Percentiles rank a stretch among this genome's conserved stretches.
phyloP scores from a whole-genome alignment of 2,329 filamentous ascomycete species.

The Scytalidium sp. region DNA sequence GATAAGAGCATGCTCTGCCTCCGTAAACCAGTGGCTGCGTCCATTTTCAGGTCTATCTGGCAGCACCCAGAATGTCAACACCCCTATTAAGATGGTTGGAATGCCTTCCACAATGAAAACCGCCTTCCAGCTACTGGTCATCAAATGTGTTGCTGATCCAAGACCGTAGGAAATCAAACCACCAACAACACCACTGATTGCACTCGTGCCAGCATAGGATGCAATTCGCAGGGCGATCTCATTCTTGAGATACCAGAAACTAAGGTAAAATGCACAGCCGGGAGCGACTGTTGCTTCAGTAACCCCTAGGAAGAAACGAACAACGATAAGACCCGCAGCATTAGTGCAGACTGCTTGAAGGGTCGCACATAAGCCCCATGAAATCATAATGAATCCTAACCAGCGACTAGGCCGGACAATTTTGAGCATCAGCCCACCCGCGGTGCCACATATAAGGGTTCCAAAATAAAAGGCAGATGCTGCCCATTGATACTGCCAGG shows the following conservation, averaged over 20 bases:
- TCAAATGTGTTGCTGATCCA: conserved; percentile 16
- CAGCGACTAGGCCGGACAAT: no score
- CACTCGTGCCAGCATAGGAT: conserved; percentile 13
- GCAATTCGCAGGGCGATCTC: conserved; percentile 29
- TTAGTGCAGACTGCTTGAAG: conserved; percentile 9
- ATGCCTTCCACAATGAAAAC: conserved; percentile 11
- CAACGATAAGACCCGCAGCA: conserved; percentile 12
- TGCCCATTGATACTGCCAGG: no score
- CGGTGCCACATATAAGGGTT: no score
- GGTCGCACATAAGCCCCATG: conserved; percentile 11
- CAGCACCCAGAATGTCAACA: conserved; percentile 52
- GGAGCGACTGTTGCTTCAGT: conserved; percentile 23
- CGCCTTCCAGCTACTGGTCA: conserved; percentile 13
- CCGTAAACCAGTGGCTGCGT: no score
- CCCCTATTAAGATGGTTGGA: conserved; percentile 37
- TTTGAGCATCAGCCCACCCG: no score
- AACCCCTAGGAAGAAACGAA: conserved; percentile 22
- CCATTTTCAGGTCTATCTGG: conserved; percentile 50
- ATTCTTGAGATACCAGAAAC: conserved; percentile 28
- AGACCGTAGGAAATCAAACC: conserved; percentile 10
- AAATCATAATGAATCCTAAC: no score
- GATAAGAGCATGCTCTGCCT: no score
- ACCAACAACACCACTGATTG: neutral
- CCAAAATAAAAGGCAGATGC: no score
- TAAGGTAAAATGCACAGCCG: conserved; percentile 27